These are phyloP conservation scores for Piper betle DNA, from an alignment of 164 flowering plant genomes.

Conservation along the genomic window DNA sequence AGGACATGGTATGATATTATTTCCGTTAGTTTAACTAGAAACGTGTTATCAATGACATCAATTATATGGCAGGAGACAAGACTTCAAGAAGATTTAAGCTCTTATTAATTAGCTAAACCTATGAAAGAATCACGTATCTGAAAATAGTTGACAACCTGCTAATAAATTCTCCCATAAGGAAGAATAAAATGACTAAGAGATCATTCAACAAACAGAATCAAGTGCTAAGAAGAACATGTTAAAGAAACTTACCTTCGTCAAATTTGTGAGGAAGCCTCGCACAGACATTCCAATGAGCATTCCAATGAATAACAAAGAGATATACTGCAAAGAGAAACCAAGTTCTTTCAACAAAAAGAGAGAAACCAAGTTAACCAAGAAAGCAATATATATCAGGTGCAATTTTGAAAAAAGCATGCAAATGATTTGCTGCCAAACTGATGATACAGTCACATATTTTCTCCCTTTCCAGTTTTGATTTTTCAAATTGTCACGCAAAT, in stretches of 20 bases:
- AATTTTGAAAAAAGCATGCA: no score
- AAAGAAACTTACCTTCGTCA: conserved; percentile 66
- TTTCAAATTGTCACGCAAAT: background rate
- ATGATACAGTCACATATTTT: no score
- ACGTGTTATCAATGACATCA: background rate
- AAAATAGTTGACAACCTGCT: no score
- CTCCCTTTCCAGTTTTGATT: no score
- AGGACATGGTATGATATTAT: background rate
- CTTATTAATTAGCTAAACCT: background rate
- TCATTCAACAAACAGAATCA: background rate
- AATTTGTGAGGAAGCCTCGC: conserved; percentile 80
- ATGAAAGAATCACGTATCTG: background rate
- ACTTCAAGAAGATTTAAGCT: background rate
- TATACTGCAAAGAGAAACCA: conserved; percentile 50
- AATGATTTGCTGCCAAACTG: no score
- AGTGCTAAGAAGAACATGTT: background rate
- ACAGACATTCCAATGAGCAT: conserved; percentile 86
- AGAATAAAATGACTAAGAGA: background rate
- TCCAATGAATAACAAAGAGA: conserved; percentile 88
- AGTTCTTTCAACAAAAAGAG: background rate
- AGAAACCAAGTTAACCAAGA: background rate
- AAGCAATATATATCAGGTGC: background rate
- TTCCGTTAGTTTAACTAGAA: background rate
- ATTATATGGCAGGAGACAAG: background rate
- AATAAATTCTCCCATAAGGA: no score